phyloP scores from a whole-genome alignment of 306 rosid species.

The Quercus parvula region DNA sequence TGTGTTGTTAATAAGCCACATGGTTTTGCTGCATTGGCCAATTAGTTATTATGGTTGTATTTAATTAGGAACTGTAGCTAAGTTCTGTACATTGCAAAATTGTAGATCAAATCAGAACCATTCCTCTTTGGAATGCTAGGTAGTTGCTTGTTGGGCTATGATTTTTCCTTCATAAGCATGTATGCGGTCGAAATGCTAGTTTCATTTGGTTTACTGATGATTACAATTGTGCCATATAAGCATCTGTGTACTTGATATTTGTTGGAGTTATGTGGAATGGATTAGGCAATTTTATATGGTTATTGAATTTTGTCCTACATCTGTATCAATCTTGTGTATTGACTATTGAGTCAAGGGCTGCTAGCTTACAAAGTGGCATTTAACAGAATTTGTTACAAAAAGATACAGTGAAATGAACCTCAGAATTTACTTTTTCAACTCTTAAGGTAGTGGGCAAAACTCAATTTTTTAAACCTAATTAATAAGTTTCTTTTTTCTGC shows the following conservation, averaged over 20 bases:
- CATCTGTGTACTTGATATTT: neutral
- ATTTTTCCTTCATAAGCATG: neutral
- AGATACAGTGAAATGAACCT: neutral
- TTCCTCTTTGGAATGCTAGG: neutral
- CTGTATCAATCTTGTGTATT: neutral
- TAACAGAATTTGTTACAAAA: neutral
- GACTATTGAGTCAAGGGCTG: neutral
- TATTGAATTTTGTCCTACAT: neutral
- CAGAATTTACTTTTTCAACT: neutral
- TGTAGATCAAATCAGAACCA: neutral
- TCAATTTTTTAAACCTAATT: neutral
- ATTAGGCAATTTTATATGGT: neutral
- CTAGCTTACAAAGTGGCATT: neutral
- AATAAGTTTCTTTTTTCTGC: neutral
- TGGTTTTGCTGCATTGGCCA: too few species aligned
- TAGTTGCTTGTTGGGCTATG: too few species aligned
- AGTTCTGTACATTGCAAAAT: too few species aligned
- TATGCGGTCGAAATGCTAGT: neutral
- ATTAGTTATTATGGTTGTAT: too few species aligned
- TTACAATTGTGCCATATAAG: neutral
- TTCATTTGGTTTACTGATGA: neutral
- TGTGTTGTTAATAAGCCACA: too few species aligned
- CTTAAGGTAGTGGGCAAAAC: neutral
- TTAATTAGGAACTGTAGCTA: too few species aligned
- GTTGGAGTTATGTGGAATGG: neutral